Base-by-base conservation (phyloP, 352 stramenopile species). In the Phytopythium sindhum region DNA sequence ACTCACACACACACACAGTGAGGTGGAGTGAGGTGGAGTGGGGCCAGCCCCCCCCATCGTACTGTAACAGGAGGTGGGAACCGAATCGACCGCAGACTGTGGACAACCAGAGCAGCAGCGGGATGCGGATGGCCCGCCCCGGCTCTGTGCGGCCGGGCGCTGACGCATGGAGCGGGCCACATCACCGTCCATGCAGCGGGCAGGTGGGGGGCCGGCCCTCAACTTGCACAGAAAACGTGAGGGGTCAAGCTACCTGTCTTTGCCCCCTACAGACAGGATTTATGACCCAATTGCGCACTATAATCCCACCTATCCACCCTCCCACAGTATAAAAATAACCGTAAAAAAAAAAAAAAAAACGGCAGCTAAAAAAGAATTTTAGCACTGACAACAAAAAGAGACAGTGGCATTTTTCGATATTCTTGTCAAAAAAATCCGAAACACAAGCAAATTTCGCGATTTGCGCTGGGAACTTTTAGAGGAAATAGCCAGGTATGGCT, bases 161-260 rank as follows among this genome's bases (percentile, higher is more conserved):
- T 65, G 60, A 65, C 60, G 60, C 53, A 64, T 64, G 59, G 41
- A 57, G 26, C 53, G 31, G 53, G 53, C 53, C 53, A 33, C 53
- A 53, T 57, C 59, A 23, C 47, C 33, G 47, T 58, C 48, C 35
- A 58, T 64, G 48, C 59, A 58, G 26, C 55, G 37, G 54, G 54
- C 54, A 60, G 54, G 23, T 50, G 31, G 54, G 33, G 19, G 33
- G 35, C 35, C 55, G 48, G 23, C 42, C 60, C 44, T 51, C 60
- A 65, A 65, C 35, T 60, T 65, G 60, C 50, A 41, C 60, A 65
- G 17, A 65, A 57, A 65, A 11, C 60, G 60, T 19, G 48, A 65
- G 31, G 45, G 50, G 35, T 15, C 15, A 61, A 51, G 6, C 23
- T 56, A 37, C 50, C 51, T 57, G 50, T 57, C 48, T 64, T 42